Evolutionary conservation across 169 alveolate genomes (phyloP).

Genomic region (Plasmodium chabaudi): DNA sequence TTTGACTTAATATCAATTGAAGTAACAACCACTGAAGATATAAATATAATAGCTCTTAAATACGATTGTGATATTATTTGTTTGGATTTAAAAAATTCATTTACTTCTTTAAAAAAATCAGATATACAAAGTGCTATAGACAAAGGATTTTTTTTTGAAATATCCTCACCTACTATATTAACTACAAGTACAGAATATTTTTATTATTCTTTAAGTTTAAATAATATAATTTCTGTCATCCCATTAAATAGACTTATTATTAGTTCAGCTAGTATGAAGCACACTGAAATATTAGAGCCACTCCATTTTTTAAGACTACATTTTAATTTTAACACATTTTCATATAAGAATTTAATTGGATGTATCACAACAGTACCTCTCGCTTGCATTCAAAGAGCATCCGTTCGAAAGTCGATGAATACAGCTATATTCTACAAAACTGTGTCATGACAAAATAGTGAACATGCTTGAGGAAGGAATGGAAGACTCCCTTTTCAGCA

Average conservation of each 20-base stretch:
- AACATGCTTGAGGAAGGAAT: too few relatives aligned
- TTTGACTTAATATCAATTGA: constrained; percentile 50
- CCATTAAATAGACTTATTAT: constrained; percentile 50
- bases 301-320: constrained; percentile 32
- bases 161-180: constrained; percentile 20
- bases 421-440: constrained; percentile 54
- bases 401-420: constrained; percentile 41
- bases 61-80: constrained; percentile 61
- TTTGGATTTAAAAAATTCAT: constrained; percentile 10
- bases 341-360: constrained; percentile 42
- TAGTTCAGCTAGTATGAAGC: constrained; percentile 28
- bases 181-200: constrained; percentile 22
- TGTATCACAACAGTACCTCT: constrained; percentile 56
- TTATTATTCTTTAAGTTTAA: constrained; percentile 12
- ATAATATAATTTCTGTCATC: constrained; percentile 6
- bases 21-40: constrained; percentile 12
- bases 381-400: constrained; percentile 71
- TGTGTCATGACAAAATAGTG: not conserved
- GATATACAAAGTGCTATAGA: constrained; percentile 55
- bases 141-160: constrained; percentile 58
- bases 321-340: constrained; percentile 41
- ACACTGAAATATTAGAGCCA: constrained; percentile 38
- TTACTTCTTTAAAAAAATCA: constrained; percentile 26
- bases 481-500: too few relatives aligned
- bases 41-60: constrained; percentile 13